Evolutionary conservation across 345 rosid genomes (phyloP), one percentile per base, ranked within the genome.

Genomic region (Limnanthes douglasii): DNA sequence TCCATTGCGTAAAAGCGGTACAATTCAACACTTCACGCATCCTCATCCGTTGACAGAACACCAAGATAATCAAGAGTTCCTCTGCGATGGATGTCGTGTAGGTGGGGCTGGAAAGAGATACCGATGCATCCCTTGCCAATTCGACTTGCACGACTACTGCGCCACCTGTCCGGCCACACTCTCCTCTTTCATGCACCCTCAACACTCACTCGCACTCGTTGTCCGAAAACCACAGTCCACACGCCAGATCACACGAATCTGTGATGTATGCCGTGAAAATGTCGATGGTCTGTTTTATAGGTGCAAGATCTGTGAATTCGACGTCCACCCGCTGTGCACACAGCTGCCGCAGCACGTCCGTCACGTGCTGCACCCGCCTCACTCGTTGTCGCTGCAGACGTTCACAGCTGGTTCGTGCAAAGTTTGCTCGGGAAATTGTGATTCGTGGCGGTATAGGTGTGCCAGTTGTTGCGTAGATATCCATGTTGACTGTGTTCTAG

Each of bases 131-230:
- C 0, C n/a, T 2, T 65, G 67, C 41, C 15, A 59, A 50, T 59
- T 55, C 33, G 49, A 58, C 14, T 66, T 66, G 39, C 74, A 64
- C 42, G 57, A 57, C 29, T 48, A 42, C 28, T 72, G 72, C 19
- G 54, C 59, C 41, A 52, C 47, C 6, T 55, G 54, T 35, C 69
- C 67, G 9, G 9, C 2, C 3, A 31, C 48, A 9, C 42, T 65
- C 48, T 37, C 61, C 29, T 39, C 54, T 27, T 53, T 29, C 54
- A 29, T 51, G 17, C 79, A 67, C 46, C 51, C 66, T 0, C 17
- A 31, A 2, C 70, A 64, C 15, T 29, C 11, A 3, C 60, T 61
- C 30, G 21, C 1, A 34, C 69, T 68, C 4, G 59, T 39, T 3
- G 14, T 29, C 12, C 45, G 57, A 8, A 22, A 20, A 15, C 45